These are phyloP conservation scores for Abortiporus biennis DNA, from an alignment of 1,284 basidiomycete genomes.

Conservation along the genomic window DNA sequence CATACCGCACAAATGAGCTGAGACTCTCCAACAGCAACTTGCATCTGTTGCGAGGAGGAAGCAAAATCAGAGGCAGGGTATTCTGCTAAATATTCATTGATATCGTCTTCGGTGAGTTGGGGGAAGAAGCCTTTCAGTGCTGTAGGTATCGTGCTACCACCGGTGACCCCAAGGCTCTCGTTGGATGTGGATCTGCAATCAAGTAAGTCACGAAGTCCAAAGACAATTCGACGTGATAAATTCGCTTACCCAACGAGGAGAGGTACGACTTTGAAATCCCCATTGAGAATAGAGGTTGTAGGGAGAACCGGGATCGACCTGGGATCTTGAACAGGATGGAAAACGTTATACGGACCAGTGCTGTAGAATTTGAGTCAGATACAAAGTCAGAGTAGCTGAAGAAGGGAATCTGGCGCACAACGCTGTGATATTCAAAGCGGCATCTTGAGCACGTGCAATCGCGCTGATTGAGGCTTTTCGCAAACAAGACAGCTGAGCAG, in stretches of 20 bases:
- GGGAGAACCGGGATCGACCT: constrained; percentile 42
- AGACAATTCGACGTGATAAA: not conserved
- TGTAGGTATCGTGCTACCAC: constrained; percentile 28
- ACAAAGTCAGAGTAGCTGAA: constrained; percentile 3
- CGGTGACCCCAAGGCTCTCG: constrained; percentile 33
- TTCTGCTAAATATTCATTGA: constrained; percentile 31
- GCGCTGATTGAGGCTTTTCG: constrained; percentile 42
- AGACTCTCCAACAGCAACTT: constrained; percentile 43
- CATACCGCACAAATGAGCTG: constrained; percentile 44
- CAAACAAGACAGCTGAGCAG: constrained; percentile 37
- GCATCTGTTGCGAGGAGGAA: constrained; percentile 31
- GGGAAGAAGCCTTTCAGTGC: constrained; percentile 40
- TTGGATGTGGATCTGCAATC: constrained; percentile 44
- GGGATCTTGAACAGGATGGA: constrained; percentile 41
- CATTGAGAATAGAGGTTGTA: constrained; percentile 35
- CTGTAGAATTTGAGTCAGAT: constrained; percentile 15
- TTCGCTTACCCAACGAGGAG: constrained; percentile 48
- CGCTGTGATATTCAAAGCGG: constrained; percentile 25
- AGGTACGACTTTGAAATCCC: constrained; percentile 43
- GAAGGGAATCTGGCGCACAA: not conserved
- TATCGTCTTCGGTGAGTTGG: constrained; percentile 30
- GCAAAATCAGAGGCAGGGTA: constrained; percentile 35
- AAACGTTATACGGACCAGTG: constrained; percentile 33
- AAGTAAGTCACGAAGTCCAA: not conserved
- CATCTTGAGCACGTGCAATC: constrained; percentile 50